Percentiles rank a stretch among this genome's conserved stretches.
Conservation (phyloP, 768 basidiomycete genomes). For the Amanita fuliginea region DNA sequence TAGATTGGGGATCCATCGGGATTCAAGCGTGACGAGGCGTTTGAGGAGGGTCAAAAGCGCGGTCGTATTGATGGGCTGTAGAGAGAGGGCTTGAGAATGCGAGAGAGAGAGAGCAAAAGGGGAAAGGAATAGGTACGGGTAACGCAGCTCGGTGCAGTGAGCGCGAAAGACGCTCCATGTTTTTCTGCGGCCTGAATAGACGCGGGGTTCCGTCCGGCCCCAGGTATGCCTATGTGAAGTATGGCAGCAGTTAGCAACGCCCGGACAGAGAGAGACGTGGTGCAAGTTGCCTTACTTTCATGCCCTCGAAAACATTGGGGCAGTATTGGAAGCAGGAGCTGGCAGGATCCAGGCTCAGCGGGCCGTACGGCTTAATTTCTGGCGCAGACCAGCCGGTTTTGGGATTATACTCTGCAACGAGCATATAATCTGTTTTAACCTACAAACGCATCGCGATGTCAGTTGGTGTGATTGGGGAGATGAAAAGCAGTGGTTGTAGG, state of each 20-base stretch:
- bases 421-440: constrained; percentile 75
- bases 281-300: constrained; percentile 40
- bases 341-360: constrained; percentile 58
- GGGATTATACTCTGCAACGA: constrained; percentile 52
- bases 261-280: no score
- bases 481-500: neutral
- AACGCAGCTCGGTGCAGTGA: constrained; percentile 65
- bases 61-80: constrained; percentile 59
- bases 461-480: constrained; percentile 1
- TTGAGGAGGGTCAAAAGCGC: constrained; percentile 66
- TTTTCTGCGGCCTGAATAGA: constrained; percentile 75
- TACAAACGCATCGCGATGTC: constrained; percentile 12
- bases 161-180: constrained; percentile 71
- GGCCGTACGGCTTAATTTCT: constrained; percentile 66
- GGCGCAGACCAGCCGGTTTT: constrained; percentile 58
- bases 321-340: constrained; percentile 81
- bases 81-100: neutral
- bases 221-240: constrained; percentile 31
- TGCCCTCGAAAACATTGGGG: constrained; percentile 78
- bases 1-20: constrained; percentile 73
- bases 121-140: constrained; percentile 30
- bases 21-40: constrained; percentile 57
- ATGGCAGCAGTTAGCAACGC: neutral
- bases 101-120: neutral
- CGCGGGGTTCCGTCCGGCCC: constrained; percentile 63